phyloP scores from a whole-genome alignment of 306 rosid species.

The Pueraria montana region DNA sequence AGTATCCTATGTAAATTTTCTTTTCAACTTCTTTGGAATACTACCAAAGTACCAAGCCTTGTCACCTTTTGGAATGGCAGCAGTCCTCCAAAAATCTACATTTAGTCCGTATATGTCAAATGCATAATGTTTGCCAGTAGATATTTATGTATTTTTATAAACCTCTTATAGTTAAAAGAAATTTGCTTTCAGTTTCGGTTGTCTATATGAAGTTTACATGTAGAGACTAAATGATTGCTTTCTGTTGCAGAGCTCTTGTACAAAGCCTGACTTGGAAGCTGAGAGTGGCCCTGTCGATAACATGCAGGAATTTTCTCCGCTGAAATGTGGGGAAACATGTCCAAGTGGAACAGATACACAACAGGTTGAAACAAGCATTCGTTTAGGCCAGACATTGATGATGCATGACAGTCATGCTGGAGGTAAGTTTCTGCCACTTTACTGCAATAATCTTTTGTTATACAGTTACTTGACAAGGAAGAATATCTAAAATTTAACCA shows the following conservation, averaged over 20 bases:
- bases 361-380: conserved; percentile 57
- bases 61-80: background rate
- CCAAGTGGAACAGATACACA: conserved; percentile 57
- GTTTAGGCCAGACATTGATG: conserved; percentile 52
- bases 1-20: conserved; percentile 20
- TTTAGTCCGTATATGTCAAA: conserved; percentile 15
- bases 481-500: conserved; percentile 43
- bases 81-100: background rate
- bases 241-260: conserved; percentile 91
- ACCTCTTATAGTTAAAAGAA: conserved; percentile 33
- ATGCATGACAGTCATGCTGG: conserved; percentile 56
- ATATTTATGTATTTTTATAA: background rate
- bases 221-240: conserved; percentile 56
- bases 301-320: conserved; percentile 62
- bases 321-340: conserved; percentile 53
- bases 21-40: background rate
- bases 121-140: conserved; percentile 22
- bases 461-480: conserved; percentile 15
- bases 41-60: background rate
- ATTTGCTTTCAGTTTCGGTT: conserved; percentile 51
- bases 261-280: conserved; percentile 84
- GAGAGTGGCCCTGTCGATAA: conserved; percentile 63
- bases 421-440: conserved; percentile 60
- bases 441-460: conserved; percentile 32
- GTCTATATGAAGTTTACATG: conserved; percentile 50